Evolutionary conservation across 2,329 filamentous ascomycete genomes (phyloP).

Genomic region (Westerdykella aurantiaca): DNA sequence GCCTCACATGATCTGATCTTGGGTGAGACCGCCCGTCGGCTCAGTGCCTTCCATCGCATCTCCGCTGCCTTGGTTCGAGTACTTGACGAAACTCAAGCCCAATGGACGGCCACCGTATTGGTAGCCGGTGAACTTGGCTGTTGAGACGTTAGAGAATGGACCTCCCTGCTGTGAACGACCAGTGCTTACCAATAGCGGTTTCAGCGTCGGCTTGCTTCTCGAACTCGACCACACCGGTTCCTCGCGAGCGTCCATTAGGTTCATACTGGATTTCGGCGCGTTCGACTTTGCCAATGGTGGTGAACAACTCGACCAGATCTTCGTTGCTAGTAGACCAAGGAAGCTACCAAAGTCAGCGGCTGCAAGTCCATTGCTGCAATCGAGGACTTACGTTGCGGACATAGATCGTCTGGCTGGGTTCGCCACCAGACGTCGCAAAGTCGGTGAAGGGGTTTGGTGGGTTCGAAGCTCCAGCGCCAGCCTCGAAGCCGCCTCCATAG

Average conservation of each 20-base stretch:
- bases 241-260: conserved; percentile 87
- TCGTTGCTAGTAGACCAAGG: conserved; percentile 99
- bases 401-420: conserved; percentile 79
- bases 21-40: conserved; percentile 65
- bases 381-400: conserved; percentile 83
- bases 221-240: conserved; percentile 95
- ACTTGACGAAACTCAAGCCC: conserved; percentile 89
- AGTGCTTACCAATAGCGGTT: conserved; percentile 67
- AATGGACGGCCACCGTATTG: conserved; percentile 94
- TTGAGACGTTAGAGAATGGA: conserved; percentile 19
- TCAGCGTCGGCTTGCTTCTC: conserved; percentile 77
- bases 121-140: conserved; percentile 93
- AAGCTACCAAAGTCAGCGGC: conserved; percentile 53
- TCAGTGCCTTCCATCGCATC: conserved; percentile 79
- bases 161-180: neutral
- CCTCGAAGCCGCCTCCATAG: conserved; percentile 40
- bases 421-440: conserved; percentile 78
- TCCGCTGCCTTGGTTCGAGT: conserved; percentile 60
- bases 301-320: conserved; percentile 92
- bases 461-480: conserved; percentile 42
- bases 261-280: conserved; percentile 99
- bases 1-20: conserved; percentile 92
- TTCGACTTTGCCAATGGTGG: conserved; percentile 95
- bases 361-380: conserved; percentile 9
- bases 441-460: conserved; percentile 91